Conservation (phyloP, 164 flowering plant genomes). For the Dillenia turbinata region DNA sequence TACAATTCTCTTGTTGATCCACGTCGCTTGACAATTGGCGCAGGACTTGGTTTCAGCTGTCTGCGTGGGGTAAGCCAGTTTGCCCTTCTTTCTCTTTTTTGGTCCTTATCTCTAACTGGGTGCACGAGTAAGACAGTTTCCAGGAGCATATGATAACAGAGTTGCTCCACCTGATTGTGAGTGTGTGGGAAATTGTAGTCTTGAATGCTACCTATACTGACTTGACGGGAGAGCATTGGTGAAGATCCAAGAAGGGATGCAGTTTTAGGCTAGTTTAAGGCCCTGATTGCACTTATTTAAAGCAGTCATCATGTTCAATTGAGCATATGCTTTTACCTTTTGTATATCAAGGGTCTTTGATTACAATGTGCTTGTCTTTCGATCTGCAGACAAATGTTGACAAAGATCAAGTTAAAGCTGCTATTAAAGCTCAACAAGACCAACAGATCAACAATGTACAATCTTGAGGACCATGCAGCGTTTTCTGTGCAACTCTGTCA, state of each 20-base stretch:
- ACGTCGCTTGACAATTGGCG: conserved; percentile 78
- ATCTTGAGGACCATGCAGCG: background rate
- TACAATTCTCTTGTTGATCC: conserved; percentile 99
- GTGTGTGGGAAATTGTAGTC: no score
- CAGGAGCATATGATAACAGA: no score
- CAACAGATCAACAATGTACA: conserved; percentile 91
- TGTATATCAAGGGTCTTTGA: no score
- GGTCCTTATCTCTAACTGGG: background rate
- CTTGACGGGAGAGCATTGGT: no score
- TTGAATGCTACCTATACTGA: no score
- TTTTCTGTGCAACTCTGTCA: background rate
- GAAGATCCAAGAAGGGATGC: no score
- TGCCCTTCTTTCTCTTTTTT: background rate
- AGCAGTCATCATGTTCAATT: no score
- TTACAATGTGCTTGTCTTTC: background rate
- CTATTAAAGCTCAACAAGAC: conserved; percentile 96
- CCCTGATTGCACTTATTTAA: no score
- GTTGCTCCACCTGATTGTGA: no score
- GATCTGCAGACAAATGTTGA: conserved; percentile 62
- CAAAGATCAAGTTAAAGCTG: conserved; percentile 94
- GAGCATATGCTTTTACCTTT: no score
- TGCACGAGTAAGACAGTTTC: no score
- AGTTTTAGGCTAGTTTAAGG: no score
- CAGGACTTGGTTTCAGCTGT: conserved; percentile 94
- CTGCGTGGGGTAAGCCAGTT: conserved; percentile 74